Percentiles rank a stretch among this genome's conserved stretches.
Evolutionary conservation across 306 rosid genomes (phyloP).

Genomic region (Cicer chorassanicum): DNA sequence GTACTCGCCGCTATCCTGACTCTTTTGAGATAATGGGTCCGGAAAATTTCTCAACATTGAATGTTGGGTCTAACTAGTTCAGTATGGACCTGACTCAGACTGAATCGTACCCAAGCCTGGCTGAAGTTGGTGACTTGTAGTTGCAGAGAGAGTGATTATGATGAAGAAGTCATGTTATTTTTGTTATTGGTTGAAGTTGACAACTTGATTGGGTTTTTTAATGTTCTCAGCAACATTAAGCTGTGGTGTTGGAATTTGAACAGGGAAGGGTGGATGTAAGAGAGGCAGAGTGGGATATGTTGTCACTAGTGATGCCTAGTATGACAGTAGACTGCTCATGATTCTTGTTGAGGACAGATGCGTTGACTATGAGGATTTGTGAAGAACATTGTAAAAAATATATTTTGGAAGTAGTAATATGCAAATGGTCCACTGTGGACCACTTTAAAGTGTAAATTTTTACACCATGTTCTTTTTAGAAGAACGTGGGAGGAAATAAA

Average conservation of each 20-base stretch:
- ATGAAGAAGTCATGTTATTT: not conserved
- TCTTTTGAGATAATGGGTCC: not conserved
- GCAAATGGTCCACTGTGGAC: not conserved
- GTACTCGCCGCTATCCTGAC: not conserved
- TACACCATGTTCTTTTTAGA: too few relatives aligned
- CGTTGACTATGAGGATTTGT: not conserved
- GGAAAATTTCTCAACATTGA: not conserved
- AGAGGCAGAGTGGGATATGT: not conserved
- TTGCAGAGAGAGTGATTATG: not conserved
- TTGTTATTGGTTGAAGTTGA: not conserved
- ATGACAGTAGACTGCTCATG: too few relatives aligned
- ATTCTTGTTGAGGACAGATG: too few relatives aligned
- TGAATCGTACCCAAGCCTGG: not conserved
- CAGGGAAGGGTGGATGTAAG: not conserved
- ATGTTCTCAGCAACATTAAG: not conserved
- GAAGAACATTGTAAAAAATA: not conserved
- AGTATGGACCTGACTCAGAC: not conserved
- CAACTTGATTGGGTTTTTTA: not conserved
- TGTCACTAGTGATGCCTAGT: not conserved
- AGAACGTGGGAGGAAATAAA: too few relatives aligned
- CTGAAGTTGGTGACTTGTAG: too few relatives aligned
- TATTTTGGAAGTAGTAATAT: not conserved
- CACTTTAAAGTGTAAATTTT: not conserved
- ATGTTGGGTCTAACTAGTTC: not conserved
- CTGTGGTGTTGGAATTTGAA: not conserved